Percentiles rank a stretch among this genome's conserved stretches.
Conservation (phyloP, 768 basidiomycete species). For the Panellus pusillus region DNA sequence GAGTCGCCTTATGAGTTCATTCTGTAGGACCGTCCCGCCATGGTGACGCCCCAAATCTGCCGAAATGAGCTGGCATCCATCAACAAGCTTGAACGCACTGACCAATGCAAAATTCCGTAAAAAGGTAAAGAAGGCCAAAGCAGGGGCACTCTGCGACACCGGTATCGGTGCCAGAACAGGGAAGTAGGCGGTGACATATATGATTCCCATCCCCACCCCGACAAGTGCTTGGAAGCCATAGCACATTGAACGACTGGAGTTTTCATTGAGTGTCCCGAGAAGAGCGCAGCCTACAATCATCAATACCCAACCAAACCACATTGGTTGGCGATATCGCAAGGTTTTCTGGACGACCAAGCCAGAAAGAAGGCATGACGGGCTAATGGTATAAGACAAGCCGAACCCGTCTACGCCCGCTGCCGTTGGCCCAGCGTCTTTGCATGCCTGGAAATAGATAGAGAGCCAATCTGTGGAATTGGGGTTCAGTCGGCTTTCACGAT, state of each 20-base stretch:
- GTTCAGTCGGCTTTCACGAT: slow-evolving; percentile 9
- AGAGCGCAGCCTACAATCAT: slow-evolving; percentile 4
- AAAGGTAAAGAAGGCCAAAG: slow-evolving; percentile 45
- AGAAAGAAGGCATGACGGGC: not conserved
- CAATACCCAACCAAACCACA: not conserved
- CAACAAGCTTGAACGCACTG: too few relatives aligned
- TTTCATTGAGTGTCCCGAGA: slow-evolving; percentile 1
- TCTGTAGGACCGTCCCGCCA: slow-evolving; percentile 55
- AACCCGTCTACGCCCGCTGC: slow-evolving; percentile 28
- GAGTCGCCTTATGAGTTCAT: slow-evolving; percentile 42
- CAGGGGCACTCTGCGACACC: slow-evolving; percentile 39
- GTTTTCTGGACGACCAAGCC: not conserved
- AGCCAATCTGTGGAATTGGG: slow-evolving; percentile 33
- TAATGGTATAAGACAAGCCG: not conserved
- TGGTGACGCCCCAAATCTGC: slow-evolving; percentile 51
- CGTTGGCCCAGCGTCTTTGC: slow-evolving; percentile 31
- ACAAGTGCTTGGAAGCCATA: slow-evolving; percentile 25
- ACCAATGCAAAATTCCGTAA: slow-evolving; percentile 31
- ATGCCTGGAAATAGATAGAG: slow-evolving; percentile 43
- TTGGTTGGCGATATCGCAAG: not conserved
- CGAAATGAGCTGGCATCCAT: too few relatives aligned
- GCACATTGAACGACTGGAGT: not conserved
- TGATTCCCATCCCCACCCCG: slow-evolving; percentile 25
- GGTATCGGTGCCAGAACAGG: slow-evolving; percentile 49
- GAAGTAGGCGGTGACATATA: slow-evolving; percentile 33